Conservation (phyloP, 257 asterid genomes). For the Rehmannia glutinosa region DNA sequence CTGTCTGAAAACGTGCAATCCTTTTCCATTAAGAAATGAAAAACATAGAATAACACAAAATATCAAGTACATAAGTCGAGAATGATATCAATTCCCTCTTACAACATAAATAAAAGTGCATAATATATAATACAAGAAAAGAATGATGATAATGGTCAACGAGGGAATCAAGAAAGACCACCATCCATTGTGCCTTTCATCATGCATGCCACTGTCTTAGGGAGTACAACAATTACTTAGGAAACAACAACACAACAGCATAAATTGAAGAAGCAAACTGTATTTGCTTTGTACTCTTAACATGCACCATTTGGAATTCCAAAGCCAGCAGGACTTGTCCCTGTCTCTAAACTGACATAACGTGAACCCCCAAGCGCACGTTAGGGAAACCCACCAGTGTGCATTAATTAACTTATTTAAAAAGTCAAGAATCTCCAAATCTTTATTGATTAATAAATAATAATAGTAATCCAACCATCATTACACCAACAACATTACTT, state of each 20-base stretch:
- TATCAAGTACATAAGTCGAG: conserved; percentile 21
- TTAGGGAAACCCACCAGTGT: conserved; percentile 40
- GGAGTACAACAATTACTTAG: conserved; percentile 25
- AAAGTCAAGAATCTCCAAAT: conserved; percentile 15
- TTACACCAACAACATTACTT: no score
- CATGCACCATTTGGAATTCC: conserved; percentile 43
- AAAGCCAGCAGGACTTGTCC: conserved; percentile 50
- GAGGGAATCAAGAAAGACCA: conserved; percentile 47
- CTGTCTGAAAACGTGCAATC: no score
- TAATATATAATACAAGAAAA: conserved; percentile 23
- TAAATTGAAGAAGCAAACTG: conserved; percentile 24
- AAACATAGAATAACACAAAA: background rate
- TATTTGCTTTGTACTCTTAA: conserved; percentile 18
- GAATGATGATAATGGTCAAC: conserved; percentile 39
- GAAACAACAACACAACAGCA: conserved; percentile 25
- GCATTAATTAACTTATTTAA: conserved; percentile 26
- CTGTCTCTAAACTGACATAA: conserved; percentile 54
- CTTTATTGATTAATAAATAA: background rate
- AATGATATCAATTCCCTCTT: conserved; percentile 3
- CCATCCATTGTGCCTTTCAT: conserved; percentile 35
- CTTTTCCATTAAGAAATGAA: background rate
- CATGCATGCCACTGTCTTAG: conserved; percentile 31
- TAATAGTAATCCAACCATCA: background rate
- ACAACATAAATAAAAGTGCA: no score
- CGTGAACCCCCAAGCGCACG: conserved; percentile 57